Evolutionary conservation across 148 eudicot species (phyloP).

Genomic region (Fallopia convolvulus): DNA sequence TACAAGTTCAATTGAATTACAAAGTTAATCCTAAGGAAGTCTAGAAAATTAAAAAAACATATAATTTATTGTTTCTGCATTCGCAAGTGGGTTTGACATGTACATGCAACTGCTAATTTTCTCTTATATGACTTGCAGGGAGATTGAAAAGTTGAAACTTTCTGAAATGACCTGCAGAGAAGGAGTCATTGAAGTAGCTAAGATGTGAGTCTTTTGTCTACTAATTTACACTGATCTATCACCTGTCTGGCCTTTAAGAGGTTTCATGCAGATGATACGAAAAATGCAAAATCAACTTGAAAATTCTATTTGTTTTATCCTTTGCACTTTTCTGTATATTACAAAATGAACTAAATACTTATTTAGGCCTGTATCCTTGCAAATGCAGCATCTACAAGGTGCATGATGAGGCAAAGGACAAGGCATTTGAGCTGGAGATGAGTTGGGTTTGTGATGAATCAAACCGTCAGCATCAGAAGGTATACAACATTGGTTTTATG

Average conservation of each 20-base stretch:
- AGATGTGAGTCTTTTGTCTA: conserved; percentile 58
- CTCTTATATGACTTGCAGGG: conserved; percentile 3
- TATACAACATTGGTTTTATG: conserved; percentile 14
- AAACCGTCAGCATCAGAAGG: conserved; percentile 89
- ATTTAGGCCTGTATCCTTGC: not conserved
- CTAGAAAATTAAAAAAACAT: not conserved
- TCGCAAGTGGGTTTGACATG: not conserved
- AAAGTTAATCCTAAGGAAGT: not conserved
- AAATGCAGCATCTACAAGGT: conserved; percentile 82
- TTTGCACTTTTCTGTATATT: not conserved
- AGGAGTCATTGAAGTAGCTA: conserved; percentile 89
- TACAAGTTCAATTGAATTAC: not conserved
- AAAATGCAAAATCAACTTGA: not conserved
- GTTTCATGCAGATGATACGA: not conserved
- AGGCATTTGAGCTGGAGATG: conserved; percentile 92
- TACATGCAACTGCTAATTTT: not conserved
- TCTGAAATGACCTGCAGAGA: conserved; percentile 95
- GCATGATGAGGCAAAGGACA: conserved; percentile 98
- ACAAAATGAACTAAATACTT: not conserved
- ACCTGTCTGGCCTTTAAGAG: not conserved
- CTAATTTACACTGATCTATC: not conserved
- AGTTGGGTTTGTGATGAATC: conserved; percentile 99
- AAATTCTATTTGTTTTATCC: not conserved
- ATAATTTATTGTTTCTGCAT: not conserved
- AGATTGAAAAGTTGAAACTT: conserved; percentile 70